Percentiles rank a stretch among this genome's conserved stretches.
phyloP scores from a whole-genome alignment of 176 grass and related monocot species.

The Eleusine coracana region DNA sequence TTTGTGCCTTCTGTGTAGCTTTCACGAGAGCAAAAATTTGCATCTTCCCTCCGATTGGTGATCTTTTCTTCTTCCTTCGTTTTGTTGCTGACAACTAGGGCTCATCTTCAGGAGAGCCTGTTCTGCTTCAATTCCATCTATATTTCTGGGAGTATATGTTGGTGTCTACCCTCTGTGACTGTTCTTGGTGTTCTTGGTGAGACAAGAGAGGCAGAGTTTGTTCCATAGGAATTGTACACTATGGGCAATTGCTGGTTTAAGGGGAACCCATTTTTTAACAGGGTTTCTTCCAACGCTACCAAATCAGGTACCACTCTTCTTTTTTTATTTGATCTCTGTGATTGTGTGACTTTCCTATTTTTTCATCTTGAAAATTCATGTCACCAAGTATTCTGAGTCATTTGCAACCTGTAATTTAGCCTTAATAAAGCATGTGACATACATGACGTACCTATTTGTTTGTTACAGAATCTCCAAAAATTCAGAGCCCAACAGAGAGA shows the following conservation, averaged over 20 bases:
- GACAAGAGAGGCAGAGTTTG: not conserved
- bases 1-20: conserved; percentile 40
- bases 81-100: conserved; percentile 19
- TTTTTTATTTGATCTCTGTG: conserved; percentile 32
- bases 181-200: conserved; percentile 41
- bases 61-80: conserved; percentile 1
- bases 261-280: conserved; percentile 59
- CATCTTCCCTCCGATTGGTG: conserved; percentile 7
- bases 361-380: not conserved
- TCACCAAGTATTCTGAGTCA: conserved; percentile 13
- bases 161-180: not conserved
- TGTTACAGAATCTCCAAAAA: conserved; percentile 62
- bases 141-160: conserved; percentile 18
- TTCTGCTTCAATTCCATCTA: conserved; percentile 17
- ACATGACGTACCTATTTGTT: conserved; percentile 15
- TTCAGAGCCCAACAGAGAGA: conserved; percentile 52
- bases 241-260: conserved; percentile 81
- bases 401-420: conserved; percentile 1
- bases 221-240: conserved; percentile 20
- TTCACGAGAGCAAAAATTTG: conserved; percentile 24
- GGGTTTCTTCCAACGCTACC: conserved; percentile 76
- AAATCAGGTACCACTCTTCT: conserved; percentile 64
- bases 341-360: not conserved
- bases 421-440: conserved; percentile 6
- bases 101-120: conserved; percentile 26